Conservation (phyloP, 2,329 filamentous ascomycete species). For the Penicillium fuscoglaucum region DNA sequence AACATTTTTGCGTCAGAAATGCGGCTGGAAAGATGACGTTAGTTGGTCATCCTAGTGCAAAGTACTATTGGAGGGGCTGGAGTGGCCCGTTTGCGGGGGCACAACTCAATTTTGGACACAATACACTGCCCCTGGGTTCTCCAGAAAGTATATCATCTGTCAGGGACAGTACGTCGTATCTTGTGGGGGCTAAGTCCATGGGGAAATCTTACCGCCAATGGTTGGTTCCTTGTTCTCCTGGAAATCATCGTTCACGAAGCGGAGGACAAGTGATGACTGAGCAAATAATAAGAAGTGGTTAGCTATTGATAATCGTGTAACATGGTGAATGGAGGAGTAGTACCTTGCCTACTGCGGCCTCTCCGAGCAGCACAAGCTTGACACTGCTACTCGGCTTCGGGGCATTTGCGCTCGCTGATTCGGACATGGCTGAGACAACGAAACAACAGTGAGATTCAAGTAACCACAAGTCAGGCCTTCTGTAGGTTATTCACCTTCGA, state of each 20-base stretch:
- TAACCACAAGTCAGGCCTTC: constrained; percentile 30
- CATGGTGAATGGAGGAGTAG: constrained; percentile 18
- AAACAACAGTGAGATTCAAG: constrained; percentile 2
- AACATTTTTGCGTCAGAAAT: constrained; percentile 98
- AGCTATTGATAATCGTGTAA: constrained; percentile 16
- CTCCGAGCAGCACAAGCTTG: constrained; percentile 95
- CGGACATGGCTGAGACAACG: constrained; percentile 60
- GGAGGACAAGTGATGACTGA: constrained; percentile 92
- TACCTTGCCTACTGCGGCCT: constrained; percentile 98
- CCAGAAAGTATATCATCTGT: background rate
- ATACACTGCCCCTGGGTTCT: background rate
- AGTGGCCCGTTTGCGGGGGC: background rate
- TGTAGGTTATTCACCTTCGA: constrained; percentile 28
- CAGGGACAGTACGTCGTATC: background rate
- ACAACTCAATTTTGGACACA: constrained; percentile 1
- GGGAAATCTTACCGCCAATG: constrained; percentile 72
- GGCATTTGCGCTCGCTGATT: constrained; percentile 63
- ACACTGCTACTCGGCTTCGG: constrained; percentile 99
- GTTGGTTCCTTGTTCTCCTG: constrained; percentile 99
- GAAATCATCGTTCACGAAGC: constrained; percentile 99
- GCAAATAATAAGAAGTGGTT: background rate
- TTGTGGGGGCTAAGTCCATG: background rate
- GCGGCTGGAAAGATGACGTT: constrained; percentile 62
- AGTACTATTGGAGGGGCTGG: background rate
- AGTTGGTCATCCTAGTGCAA: constrained; percentile 9